A percentile compares a stretch with the other conserved stretches of the same genome.
Conservation (phyloP, 2,329 filamentous ascomycete species). For the Chaetomiaceae sp. region DNA sequence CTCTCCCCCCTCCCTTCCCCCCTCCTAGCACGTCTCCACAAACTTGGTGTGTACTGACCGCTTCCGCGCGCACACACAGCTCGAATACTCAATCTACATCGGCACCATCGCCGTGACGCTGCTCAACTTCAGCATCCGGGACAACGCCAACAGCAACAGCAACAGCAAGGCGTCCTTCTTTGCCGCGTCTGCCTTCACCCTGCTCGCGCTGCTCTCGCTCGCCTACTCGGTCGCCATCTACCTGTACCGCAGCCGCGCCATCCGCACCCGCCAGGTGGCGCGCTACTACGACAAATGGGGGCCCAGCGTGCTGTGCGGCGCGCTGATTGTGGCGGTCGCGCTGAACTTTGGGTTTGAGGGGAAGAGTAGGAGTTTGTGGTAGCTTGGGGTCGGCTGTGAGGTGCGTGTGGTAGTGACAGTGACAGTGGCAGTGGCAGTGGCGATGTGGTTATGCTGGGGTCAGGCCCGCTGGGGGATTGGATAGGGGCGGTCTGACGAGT, state of each 20-base stretch:
- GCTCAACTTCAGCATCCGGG: conserved; percentile 67
- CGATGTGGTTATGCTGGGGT: no score
- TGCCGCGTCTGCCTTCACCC: conserved; percentile 71
- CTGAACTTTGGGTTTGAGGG: conserved; percentile 78
- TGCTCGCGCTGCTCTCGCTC: conserved; percentile 71
- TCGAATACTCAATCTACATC: conserved; percentile 94
- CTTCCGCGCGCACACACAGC: conserved; percentile 41
- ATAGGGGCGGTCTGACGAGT: no score
- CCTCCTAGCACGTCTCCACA: no score
- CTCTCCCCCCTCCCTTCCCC: conserved; percentile 13
- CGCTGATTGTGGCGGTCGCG: conserved; percentile 66
- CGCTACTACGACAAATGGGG: conserved; percentile 89
- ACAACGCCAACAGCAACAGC: no score
- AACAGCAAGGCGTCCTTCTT: conserved; percentile 55
- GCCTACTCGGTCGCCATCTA: conserved; percentile 80
- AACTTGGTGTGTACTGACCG: no score
- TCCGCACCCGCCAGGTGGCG: conserved; percentile 75
- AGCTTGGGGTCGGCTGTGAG: conserved; percentile 2
- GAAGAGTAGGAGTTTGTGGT: conserved; percentile 26
- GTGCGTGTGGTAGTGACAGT: no score
- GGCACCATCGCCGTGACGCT: conserved; percentile 79
- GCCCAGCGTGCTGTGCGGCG: conserved; percentile 67
- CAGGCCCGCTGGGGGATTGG: no score
- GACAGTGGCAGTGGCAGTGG: no score
- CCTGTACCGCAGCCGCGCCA: conserved; percentile 79